Evolutionary conservation across 2,329 filamentous ascomycete genomes (phyloP).

Genomic region (Xylaria hypoxylon): DNA sequence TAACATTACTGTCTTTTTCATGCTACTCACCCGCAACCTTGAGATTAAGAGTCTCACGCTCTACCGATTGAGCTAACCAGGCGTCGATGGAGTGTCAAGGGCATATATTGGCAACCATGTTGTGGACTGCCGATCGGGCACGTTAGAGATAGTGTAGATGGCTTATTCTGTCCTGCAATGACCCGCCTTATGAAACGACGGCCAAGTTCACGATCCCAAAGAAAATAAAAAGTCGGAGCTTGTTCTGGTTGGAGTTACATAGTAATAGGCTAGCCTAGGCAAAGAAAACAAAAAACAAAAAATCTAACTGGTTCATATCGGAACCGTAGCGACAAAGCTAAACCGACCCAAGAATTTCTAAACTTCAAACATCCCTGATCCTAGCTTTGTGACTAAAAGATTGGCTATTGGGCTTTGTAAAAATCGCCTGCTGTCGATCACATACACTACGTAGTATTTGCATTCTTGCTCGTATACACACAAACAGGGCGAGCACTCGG

Average conservation of each 20-base stretch:
- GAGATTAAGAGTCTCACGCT: conserved; percentile 76
- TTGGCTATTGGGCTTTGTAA: not conserved
- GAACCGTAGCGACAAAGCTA: not conserved
- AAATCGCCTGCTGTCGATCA: conserved; percentile 19
- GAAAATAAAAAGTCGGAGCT: too few relatives aligned
- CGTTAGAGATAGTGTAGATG: not conserved
- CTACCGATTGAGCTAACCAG: conserved; percentile 77
- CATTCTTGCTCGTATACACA: not conserved
- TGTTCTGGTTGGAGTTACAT: not conserved
- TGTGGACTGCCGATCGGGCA: conserved; percentile 58
- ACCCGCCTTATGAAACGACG: not conserved
- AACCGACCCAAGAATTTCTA: not conserved
- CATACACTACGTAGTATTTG: conserved; percentile 1
- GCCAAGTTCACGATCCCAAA: not conserved
- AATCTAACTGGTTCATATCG: too few relatives aligned
- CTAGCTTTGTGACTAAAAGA: not conserved
- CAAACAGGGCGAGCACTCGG: conserved; percentile 22
- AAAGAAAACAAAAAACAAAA: not conserved
- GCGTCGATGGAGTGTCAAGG: conserved; percentile 42
- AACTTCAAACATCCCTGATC: conserved; percentile 17
- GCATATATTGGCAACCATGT: too few relatives aligned
- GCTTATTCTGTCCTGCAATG: not conserved
- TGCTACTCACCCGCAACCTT: conserved; percentile 48
- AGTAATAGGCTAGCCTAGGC: not conserved
- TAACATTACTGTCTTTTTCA: not conserved